Evolutionary conservation across 2,329 filamentous ascomycete species (phyloP), one percentile per base, ranked within the genome.

Genomic region (Venturia carpophila): DNA sequence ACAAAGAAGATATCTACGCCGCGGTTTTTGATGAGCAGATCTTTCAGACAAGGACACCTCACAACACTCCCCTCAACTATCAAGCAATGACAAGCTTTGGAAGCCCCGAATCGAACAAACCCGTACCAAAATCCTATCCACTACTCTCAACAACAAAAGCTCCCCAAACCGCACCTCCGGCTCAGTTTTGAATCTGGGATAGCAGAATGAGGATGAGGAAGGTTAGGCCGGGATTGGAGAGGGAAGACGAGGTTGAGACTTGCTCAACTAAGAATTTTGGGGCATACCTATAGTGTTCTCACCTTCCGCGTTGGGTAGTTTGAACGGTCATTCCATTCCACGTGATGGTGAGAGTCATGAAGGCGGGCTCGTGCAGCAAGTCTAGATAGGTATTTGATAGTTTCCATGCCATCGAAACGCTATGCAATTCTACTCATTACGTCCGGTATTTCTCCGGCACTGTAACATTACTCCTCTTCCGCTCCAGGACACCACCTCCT

Each of bases 151-250:
- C 34, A 37, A 60, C 45, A 43, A 64, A 58, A 34, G 30, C 27
- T 64, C 62, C 39, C 56, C 27, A n/a, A 64, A 56, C 19, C 30
- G n/a, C 11, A 58, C 47, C 39, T 52, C 62, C 27, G 56, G 30
- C 6, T 34, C 30, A 34, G 6, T 34, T 34, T 34, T 34, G 30
- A 34, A 34, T 34, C 30, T 34, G 6, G 6, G 6, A 3, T 34
- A 34, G 30, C 6, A 34, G 30, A 34, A 34, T 34, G 30, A 34
- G 30, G 30, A 6, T 34, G 30, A 34, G 6, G 3, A 34, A 34
- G 30, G 30, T 6, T 34, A 34, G 30, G 30, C 6, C 3, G 30
- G 30, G 30, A 3, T 34, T 6, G 30, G 6, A 34, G 30, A 34
- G 30, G 3, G 3, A 34, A 52, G 24, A 15, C 1, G 24, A 55